Conservation (phyloP, 2,329 filamentous ascomycete species). For the Talaromyces sp. region DNA sequence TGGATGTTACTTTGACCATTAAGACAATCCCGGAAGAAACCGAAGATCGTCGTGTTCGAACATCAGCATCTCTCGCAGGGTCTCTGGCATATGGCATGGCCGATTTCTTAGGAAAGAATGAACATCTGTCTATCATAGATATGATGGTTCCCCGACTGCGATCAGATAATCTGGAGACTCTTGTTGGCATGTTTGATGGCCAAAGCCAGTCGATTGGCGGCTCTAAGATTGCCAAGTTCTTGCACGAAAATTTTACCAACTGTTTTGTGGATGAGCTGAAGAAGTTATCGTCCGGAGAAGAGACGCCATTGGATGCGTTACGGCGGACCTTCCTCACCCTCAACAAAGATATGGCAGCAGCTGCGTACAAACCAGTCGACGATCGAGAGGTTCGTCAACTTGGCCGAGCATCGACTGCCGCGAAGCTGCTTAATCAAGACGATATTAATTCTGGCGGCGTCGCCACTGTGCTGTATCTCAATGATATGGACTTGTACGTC, state of each 20-base stretch:
- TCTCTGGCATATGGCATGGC: slow-evolving; percentile 96
- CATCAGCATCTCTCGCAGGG: slow-evolving; percentile 90
- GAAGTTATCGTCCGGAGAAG: slow-evolving; percentile 60
- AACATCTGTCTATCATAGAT: slow-evolving; percentile 92
- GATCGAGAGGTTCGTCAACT: slow-evolving; percentile 56
- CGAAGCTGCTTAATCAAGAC: slow-evolving; percentile 77
- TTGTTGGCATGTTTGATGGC: slow-evolving; percentile 94
- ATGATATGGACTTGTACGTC: slow-evolving; percentile 84
- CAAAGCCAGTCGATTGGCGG: slow-evolving; percentile 83
- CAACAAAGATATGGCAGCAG: slow-evolving; percentile 89
- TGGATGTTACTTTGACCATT: slow-evolving; percentile 95
- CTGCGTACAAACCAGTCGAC: slow-evolving; percentile 73
- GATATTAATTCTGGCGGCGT: slow-evolving; percentile 87
- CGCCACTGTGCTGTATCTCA: slow-evolving; percentile 84
- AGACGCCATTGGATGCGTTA: slow-evolving; percentile 77
- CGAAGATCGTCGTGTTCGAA: slow-evolving; percentile 89
- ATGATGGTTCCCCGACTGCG: slow-evolving; percentile 91
- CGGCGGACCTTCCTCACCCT: slow-evolving; percentile 79
- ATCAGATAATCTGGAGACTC: slow-evolving; percentile 80
- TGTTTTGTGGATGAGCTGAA: slow-evolving; percentile 80
- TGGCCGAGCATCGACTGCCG: slow-evolving; percentile 66
- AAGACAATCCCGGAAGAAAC: slow-evolving; percentile 92
- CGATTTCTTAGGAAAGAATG: slow-evolving; percentile 84
- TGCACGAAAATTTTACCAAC: slow-evolving; percentile 91
- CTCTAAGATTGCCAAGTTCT: slow-evolving; percentile 91